phyloP scores from a whole-genome alignment of 208 protist genomes.

The Lotmaria passim region DNA sequence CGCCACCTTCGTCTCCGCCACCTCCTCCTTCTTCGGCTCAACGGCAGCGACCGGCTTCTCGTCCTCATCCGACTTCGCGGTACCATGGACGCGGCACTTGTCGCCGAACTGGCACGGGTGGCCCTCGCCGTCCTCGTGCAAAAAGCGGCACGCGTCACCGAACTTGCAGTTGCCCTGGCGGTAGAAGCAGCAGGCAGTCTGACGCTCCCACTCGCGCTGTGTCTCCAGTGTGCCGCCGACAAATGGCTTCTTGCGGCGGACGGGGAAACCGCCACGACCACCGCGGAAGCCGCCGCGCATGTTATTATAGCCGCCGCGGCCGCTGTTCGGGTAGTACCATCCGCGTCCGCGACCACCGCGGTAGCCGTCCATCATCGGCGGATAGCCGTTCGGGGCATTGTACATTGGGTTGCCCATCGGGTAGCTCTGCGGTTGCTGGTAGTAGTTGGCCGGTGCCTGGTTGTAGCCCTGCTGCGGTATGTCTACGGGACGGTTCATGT shows the following conservation, averaged over 20 bases:
- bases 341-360: slow-evolving; percentile 27
- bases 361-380: slow-evolving; percentile 28
- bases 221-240: slow-evolving; percentile 84
- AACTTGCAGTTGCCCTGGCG: slow-evolving; percentile 85
- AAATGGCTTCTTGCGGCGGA: slow-evolving; percentile 74
- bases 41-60: slow-evolving; percentile 6
- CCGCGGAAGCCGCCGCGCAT: slow-evolving; percentile 52
- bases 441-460: slow-evolving; percentile 27
- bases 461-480: slow-evolving; percentile 40
- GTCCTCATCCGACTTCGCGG: slow-evolving; percentile 12
- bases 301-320: slow-evolving; percentile 34
- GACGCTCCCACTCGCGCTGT: slow-evolving; percentile 72
- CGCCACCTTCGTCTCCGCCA: slow-evolving; percentile 3
- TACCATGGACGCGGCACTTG: slow-evolving; percentile 65
- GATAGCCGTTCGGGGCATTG: slow-evolving; percentile 29
- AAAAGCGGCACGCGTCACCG: slow-evolving; percentile 75
- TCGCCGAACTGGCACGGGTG: slow-evolving; percentile 74
- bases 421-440: slow-evolving; percentile 36
- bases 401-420: slow-evolving; percentile 43
- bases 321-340: slow-evolving; percentile 33
- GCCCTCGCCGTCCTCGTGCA: slow-evolving; percentile 68
- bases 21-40: slow-evolving; percentile 12
- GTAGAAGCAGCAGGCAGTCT: slow-evolving; percentile 86
- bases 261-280: slow-evolving; percentile 48
- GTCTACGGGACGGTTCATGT: slow-evolving; percentile 28